Base-by-base conservation (phyloP, 2,329 filamentous ascomycete species). In the Diplocarpon mali region DNA sequence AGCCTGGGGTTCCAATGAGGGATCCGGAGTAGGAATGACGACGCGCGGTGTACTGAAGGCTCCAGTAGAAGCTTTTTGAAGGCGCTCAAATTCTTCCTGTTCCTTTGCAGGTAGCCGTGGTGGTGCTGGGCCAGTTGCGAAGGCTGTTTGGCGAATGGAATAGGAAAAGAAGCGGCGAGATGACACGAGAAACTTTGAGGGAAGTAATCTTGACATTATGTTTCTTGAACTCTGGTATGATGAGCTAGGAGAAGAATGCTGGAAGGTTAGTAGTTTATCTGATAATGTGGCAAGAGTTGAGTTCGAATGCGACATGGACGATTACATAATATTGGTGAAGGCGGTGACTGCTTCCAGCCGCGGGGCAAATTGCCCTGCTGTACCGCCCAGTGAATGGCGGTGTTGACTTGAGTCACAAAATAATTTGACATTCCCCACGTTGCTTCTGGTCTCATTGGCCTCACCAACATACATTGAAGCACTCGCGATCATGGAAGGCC, bases 81-180 rank as follows among this genome's bases (percentile, higher is more conserved):
- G 81, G 35, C 80, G 75, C 66, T 95, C 89, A 63, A 92, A 95
- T 53, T 93, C 77, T 62, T 88, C 85, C 69, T 95, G 89, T 56
- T 95, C 82, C 64, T 85, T 80, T 57, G 87, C 80, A 6, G 90
- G 87, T 10, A 96, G 85, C 39, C 87, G 84, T 0, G 87, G 89
- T 13, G 92, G 92, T 7, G 85, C 67, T 17, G 90, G 85, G 11
- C 70, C 69, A 14, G 68, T 59, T 44, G 66, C 62, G 65, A 73
- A 75, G 53, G 59, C 53, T 52, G 59, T 55, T 52, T 55, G 59
- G 38, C 37, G 35, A 31, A 45, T 38, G 10, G 56, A 50, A n/a
- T 53, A 46, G 8, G 55, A 49, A 44, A 61, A 60, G 46, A 56
- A 51, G 31, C 59, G 55, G 27, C 55, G 52, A 20, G 56, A 56